Evolutionary conservation across 768 basidiomycete species (phyloP), one percentile per base, ranked within the genome.

Genomic region (Paxillus ammoniavirescens): DNA sequence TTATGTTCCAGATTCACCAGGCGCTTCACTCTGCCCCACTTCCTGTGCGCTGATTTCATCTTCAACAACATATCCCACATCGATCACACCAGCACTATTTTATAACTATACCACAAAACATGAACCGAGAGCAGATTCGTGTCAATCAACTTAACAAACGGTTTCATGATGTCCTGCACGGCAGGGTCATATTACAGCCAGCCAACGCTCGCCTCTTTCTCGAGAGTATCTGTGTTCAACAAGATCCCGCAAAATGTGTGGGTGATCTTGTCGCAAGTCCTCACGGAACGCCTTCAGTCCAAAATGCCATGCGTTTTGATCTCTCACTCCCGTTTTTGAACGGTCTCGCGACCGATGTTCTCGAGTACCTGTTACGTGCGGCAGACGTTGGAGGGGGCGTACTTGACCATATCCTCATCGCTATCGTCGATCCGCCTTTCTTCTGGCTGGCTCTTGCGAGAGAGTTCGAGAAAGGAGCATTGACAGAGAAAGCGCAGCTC

Each of bases 391-490:
- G 72, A 8, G 84, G 84, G 2, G 57, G 67, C 4, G 72, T 75
- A 35, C 55, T 85, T 1, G 59, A 72, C n/a, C 62, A 68, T 28
- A 60, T 83, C n/a, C 51, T 85, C 23, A 15, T 65, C 38, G 56
- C 61, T 2, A 76, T 84, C 8, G 75, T 77, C 7, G 74, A 83
- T 0, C 83, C 82, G 3, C 74, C 80, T 0, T 71, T 82, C 14
- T 83, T 83, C 56, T 84, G 80, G 80, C 55, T 53, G 10, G 52
- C 63, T 1, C 75, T 78, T 50, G 49, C 56, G 0, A 47, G 55
- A 15, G 75, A 66, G 9, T 80, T 77, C 35, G 59, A 71, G 45
- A 54, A 53, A 0, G 66, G 67, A 14, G 30, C 54, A 0, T 64
- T 81, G 42, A 23, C 57, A 8, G 72, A 73, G 14, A 53, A 62